phyloP scores from a whole-genome alignment of 495 filamentous ascomycete species.

The Tetracladium setigerum region DNA sequence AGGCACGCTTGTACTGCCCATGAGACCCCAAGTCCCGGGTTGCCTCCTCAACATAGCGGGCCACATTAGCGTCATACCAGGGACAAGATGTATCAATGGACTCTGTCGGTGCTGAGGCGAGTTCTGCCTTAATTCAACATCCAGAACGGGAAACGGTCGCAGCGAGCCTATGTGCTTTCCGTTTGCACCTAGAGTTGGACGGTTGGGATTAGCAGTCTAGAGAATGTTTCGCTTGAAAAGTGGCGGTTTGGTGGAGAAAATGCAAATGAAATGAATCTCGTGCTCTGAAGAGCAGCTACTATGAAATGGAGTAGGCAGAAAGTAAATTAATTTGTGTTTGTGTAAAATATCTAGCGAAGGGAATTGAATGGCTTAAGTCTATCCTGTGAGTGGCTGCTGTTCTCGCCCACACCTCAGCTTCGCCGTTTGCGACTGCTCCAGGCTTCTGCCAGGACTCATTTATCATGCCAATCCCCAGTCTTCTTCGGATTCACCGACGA shows the following conservation, averaged over 20 bases:
- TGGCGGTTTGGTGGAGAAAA: conserved; percentile 1
- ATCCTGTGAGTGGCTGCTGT: background rate
- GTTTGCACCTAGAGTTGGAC: conserved; percentile 1
- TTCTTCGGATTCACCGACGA: conserved; percentile 12
- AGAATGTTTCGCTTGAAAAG: conserved; percentile 5
- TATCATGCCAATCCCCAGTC: conserved; percentile 7
- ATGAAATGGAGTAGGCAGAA: background rate
- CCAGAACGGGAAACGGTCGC: conserved; percentile 4
- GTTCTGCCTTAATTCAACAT: conserved; percentile 1
- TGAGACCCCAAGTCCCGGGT: too few species aligned
- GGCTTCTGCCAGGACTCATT: conserved; percentile 3
- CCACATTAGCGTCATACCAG: background rate
- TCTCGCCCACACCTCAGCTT: background rate
- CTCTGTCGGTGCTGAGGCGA: background rate
- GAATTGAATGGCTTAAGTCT: conserved; percentile 1
- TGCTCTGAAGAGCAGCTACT: background rate
- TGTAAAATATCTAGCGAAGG: background rate
- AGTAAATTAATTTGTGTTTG: background rate
- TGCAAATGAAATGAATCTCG: background rate
- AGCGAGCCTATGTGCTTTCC: conserved; percentile 2
- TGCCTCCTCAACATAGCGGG: conserved; percentile 4
- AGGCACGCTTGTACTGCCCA: background rate
- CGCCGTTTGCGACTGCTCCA: background rate
- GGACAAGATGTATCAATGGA: background rate
- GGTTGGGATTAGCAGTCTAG: conserved; percentile 4